phyloP scores from a whole-genome alignment of 2,329 filamentous ascomycete genomes.

The Cyphellophora europaea region DNA sequence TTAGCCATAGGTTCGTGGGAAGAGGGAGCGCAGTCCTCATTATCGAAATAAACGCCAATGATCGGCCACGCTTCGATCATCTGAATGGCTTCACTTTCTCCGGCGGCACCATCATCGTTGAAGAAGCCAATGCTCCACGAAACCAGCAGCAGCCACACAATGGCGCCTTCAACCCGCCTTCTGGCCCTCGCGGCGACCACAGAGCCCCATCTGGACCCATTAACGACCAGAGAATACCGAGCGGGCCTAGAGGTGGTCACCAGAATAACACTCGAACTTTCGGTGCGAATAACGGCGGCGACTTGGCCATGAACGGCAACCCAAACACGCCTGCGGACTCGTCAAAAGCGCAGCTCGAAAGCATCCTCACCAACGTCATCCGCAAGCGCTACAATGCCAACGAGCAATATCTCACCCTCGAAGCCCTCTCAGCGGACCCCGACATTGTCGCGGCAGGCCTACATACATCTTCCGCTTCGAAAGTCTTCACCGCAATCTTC shows the following conservation, averaged over 20 bases:
- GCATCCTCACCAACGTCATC: conserved; percentile 44
- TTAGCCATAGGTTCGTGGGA: conserved; percentile 24
- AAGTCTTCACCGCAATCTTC: conserved; percentile 90
- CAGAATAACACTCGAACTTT: conserved; percentile 1
- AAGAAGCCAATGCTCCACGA: conserved; percentile 29
- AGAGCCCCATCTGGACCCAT: neutral
- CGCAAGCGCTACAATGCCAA: conserved; percentile 61
- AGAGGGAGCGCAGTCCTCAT: conserved; percentile 9
- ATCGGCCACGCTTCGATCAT: conserved; percentile 35
- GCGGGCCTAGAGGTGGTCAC: conserved; percentile 1
- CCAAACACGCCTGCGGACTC: conserved; percentile 24
- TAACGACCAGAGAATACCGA: neutral
- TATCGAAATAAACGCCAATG: conserved; percentile 14
- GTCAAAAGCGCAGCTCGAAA: conserved; percentile 42
- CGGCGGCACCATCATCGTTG: conserved; percentile 47
- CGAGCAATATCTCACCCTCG: conserved; percentile 72
- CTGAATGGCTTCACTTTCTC: conserved; percentile 63
- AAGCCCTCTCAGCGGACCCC: conserved; percentile 63
- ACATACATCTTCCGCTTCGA: conserved; percentile 63
- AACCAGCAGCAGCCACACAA: conserved; percentile 4
- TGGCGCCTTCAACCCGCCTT: conserved; percentile 4
- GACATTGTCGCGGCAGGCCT: conserved; percentile 66
- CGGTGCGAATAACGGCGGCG: conserved; percentile 1
- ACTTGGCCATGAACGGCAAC: conserved; percentile 15
- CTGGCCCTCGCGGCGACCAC: conserved; percentile 7